Percentiles rank a stretch among this genome's conserved stretches.
Conservation (phyloP, 495 filamentous ascomycete species). For the Aspergillus haitiensis region DNA sequence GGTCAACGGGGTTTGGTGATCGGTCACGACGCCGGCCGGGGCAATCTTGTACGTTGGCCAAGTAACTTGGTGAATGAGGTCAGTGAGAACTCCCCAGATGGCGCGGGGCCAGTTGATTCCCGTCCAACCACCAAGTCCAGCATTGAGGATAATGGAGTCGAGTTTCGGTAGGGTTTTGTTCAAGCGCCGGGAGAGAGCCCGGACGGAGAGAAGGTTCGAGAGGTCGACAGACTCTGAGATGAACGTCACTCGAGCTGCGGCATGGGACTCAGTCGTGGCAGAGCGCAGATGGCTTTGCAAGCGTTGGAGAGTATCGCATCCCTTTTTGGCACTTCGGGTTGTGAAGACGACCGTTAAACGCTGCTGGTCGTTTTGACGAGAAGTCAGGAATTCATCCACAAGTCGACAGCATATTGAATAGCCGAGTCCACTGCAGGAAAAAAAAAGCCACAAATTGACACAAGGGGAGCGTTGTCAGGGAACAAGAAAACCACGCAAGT, state of each 20-base stretch:
- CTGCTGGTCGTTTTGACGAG: constrained; percentile 55
- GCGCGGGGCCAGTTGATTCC: constrained; percentile 72
- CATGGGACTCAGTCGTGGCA: constrained; percentile 23
- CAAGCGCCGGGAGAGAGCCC: constrained; percentile 50
- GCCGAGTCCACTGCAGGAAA: constrained; percentile 72
- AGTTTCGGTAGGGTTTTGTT: constrained; percentile 60
- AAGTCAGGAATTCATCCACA: constrained; percentile 83
- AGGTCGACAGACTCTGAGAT: constrained; percentile 57
- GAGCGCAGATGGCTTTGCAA: constrained; percentile 42
- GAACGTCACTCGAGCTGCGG: constrained; percentile 43
- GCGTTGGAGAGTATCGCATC: constrained; percentile 40
- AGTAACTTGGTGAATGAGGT: constrained; percentile 67
- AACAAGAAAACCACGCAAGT: constrained; percentile 7
- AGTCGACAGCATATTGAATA: constrained; percentile 83
- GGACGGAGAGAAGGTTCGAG: constrained; percentile 54
- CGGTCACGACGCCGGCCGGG: constrained; percentile 55
- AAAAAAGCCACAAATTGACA: constrained; percentile 9
- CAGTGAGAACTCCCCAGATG: constrained; percentile 60
- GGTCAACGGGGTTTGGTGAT: constrained; percentile 22
- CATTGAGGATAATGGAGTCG: constrained; percentile 81
- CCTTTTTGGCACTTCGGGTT: constrained; percentile 50
- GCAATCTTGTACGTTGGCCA: constrained; percentile 76
- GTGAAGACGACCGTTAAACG: constrained; percentile 57
- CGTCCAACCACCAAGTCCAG: constrained; percentile 82
- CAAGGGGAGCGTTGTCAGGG: constrained; percentile 13